A percentile compares a stretch with the other conserved stretches of the same genome.
phyloP scores from a whole-genome alignment of 345 rosid species.

The Populus alba region DNA sequence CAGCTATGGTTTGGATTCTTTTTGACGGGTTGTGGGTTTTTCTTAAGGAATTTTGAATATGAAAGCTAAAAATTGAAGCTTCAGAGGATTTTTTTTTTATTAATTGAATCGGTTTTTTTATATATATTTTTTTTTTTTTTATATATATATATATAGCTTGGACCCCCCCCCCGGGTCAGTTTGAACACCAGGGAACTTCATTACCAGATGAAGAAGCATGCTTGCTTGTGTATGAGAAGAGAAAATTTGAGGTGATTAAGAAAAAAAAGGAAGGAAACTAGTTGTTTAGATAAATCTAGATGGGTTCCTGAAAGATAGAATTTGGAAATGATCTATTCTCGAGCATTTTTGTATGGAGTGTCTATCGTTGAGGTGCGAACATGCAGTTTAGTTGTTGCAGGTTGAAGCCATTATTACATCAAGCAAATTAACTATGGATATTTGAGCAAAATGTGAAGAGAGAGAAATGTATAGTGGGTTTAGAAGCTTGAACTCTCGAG shows the following conservation, averaged over 20 bases:
- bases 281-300: not conserved
- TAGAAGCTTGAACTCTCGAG: not conserved
- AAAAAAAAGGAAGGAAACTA: not conserved
- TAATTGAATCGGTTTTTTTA: not conserved
- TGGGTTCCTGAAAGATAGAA: not conserved
- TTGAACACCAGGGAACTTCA: not conserved
- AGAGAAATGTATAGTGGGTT: too few relatives aligned
- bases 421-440: not conserved
- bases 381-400: not conserved
- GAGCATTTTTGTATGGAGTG: not conserved
- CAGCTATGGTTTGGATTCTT: not conserved
- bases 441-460: not conserved
- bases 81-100: not conserved
- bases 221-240: not conserved
- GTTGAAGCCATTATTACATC: not conserved
- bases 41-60: not conserved
- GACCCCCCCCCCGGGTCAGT: too few relatives aligned
- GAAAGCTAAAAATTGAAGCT: not conserved
- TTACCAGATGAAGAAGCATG: not conserved
- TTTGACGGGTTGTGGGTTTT: not conserved
- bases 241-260: not conserved
- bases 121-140: not conserved
- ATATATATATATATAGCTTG: not conserved
- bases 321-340: not conserved
- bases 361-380: not conserved